These are phyloP conservation scores for Manihot esculenta DNA, from an alignment of 441 rosid species.

Conservation along the genomic window DNA sequence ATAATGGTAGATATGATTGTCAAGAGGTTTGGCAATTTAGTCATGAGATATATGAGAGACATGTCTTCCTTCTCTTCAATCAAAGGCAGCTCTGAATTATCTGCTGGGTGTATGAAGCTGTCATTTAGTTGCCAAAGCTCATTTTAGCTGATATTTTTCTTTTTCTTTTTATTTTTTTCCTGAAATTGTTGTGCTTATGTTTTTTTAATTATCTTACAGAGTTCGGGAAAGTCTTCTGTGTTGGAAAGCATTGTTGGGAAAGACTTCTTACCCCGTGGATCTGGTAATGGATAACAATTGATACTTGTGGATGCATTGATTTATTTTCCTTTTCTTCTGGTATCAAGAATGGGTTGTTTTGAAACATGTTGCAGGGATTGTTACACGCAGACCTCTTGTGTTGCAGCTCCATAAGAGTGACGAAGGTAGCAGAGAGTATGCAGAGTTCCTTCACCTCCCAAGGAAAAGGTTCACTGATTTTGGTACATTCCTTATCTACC, in stretches of 20 bases:
- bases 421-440: conserved; percentile 89
- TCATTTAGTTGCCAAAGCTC: neutral
- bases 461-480: conserved; percentile 85
- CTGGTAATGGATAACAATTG: conserved; percentile 46
- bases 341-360: neutral
- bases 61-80: too few relatives aligned
- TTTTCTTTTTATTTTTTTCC: too few relatives aligned
- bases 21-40: neutral
- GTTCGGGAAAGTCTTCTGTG: conserved; percentile 98
- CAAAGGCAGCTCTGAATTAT: neutral
- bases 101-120: neutral
- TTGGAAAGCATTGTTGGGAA: conserved; percentile 94
- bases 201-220: conserved; percentile 38
- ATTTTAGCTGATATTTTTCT: neutral
- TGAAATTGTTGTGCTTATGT: neutral
- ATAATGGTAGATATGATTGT: neutral
- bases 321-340: neutral
- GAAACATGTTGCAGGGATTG: conserved; percentile 62
- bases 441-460: conserved; percentile 92
- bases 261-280: conserved; percentile 98
- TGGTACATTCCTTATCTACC: conserved; percentile 37
- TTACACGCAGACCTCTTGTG: conserved; percentile 93
- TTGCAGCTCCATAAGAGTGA: conserved; percentile 93
- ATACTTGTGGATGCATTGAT: neutral
- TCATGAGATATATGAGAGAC: neutral